Percentiles rank a stretch among this genome's conserved stretches.
phyloP scores from a whole-genome alignment of 352 stramenopile genomes.

The Phytophthora megakarya region DNA sequence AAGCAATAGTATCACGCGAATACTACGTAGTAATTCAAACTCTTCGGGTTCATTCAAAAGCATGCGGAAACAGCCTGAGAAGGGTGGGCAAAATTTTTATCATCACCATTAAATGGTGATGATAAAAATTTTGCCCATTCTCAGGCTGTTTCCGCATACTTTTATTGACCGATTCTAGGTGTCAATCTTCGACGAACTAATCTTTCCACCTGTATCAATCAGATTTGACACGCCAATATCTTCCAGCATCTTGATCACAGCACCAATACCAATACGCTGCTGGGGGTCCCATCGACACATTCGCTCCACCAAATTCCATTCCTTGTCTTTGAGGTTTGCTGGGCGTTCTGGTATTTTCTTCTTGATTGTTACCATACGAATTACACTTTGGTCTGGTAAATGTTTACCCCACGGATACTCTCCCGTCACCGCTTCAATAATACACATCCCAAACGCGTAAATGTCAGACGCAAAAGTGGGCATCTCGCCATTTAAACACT shows the following conservation, averaged over 20 bases:
- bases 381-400: slow-evolving; percentile 13
- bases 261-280: slow-evolving; percentile 31
- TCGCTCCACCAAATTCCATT: slow-evolving; percentile 34
- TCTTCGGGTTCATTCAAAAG: too few species aligned
- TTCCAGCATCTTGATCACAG: slow-evolving; percentile 40
- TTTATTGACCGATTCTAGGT: not conserved
- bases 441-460: slow-evolving; percentile 47
- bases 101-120: too few species aligned
- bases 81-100: not conserved
- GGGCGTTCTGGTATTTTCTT: slow-evolving; percentile 26
- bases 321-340: slow-evolving; percentile 22
- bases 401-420: slow-evolving; percentile 28
- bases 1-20: slow-evolving; percentile 3
- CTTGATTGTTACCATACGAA: slow-evolving; percentile 10
- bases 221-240: slow-evolving; percentile 33
- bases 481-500: slow-evolving; percentile 21
- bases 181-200: slow-evolving; percentile 8
- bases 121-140: not conserved
- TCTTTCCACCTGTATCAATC: slow-evolving; percentile 18
- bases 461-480: slow-evolving; percentile 36
- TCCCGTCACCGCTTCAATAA: slow-evolving; percentile 40
- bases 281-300: slow-evolving; percentile 34
- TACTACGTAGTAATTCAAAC: too few species aligned
- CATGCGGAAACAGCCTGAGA: too few species aligned
- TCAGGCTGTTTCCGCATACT: too few species aligned